Evolutionary conservation across 108 stramenopile genomes (phyloP).

Genomic region (Stephanodiscus minutulus): DNA sequence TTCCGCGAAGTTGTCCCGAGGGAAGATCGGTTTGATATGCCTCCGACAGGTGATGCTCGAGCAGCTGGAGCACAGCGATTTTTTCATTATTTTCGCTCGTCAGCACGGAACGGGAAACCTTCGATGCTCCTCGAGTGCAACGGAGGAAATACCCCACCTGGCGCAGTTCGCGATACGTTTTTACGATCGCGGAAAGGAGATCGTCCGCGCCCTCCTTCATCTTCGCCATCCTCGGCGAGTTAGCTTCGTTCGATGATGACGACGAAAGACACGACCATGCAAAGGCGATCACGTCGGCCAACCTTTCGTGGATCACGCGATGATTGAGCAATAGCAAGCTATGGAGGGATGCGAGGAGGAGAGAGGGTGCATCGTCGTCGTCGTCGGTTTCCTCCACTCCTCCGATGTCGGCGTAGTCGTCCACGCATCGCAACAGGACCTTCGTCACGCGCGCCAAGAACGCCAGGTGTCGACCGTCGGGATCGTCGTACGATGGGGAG

Average conservation of each 20-base stretch:
- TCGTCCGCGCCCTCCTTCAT: conserved; percentile 12
- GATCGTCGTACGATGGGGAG: conserved; percentile 64
- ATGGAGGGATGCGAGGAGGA: conserved; percentile 21
- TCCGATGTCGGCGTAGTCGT: background rate
- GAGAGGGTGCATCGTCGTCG: background rate
- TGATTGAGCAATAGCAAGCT: conserved; percentile 50
- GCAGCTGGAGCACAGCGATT: too few species aligned
- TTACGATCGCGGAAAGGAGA: conserved; percentile 46
- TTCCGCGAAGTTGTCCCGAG: conserved; percentile 36
- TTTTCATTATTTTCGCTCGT: too few species aligned
- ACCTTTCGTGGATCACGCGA: conserved; percentile 48
- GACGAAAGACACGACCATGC: conserved; percentile 18
- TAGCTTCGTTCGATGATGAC: background rate
- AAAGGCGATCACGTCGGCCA: conserved; percentile 36
- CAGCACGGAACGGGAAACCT: too few species aligned
- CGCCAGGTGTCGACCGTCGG: conserved; percentile 39
- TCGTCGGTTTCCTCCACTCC: background rate
- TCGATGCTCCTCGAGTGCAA: conserved; percentile 19
- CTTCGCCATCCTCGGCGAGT: background rate
- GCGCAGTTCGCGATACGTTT: conserved; percentile 57
- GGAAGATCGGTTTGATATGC: conserved; percentile 38
- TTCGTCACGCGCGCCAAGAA: conserved; percentile 52
- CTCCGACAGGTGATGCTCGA: conserved; percentile 4
- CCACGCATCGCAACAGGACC: conserved; percentile 9
- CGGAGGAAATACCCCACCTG: conserved; percentile 56